Evolutionary conservation across 345 rosid genomes (phyloP).

Genomic region (Reutealis trisperma): DNA sequence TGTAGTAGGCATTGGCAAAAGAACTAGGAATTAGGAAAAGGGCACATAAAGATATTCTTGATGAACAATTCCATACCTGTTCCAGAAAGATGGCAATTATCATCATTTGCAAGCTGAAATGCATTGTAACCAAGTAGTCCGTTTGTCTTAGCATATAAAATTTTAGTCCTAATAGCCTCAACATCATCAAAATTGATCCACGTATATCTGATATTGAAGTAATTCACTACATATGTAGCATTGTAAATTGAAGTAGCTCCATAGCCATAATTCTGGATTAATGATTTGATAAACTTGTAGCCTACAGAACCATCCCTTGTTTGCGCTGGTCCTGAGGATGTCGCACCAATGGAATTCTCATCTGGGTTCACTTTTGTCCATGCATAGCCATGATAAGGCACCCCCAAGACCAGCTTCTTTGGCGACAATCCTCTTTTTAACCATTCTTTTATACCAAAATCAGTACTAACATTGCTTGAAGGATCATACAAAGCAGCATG

Average conservation of each 20-base stretch:
- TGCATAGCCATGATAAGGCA: slow-evolving; percentile 35
- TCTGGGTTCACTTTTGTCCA: slow-evolving; percentile 22
- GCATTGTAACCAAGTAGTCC: no score
- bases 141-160: slow-evolving; percentile 42
- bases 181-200: slow-evolving; percentile 54
- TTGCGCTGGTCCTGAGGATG: slow-evolving; percentile 7
- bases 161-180: slow-evolving; percentile 37
- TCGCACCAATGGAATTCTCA: slow-evolving; percentile 10
- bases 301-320: slow-evolving; percentile 23
- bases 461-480: neutral
- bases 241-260: slow-evolving; percentile 32
- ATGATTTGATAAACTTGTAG: slow-evolving; percentile 24
- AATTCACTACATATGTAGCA: slow-evolving; percentile 35
- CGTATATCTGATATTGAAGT: slow-evolving; percentile 13
- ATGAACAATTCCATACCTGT: slow-evolving; percentile 21
- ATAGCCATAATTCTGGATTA: slow-evolving; percentile 21
- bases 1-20: no score
- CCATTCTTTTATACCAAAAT: slow-evolving; percentile 23
- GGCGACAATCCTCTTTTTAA: slow-evolving; percentile 24
- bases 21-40: no score
- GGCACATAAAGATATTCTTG: no score
- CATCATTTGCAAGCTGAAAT: slow-evolving; percentile 1
- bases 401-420: slow-evolving; percentile 26
- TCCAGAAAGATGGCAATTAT: slow-evolving; percentile 45
- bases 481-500: slow-evolving; percentile 36